A percentile compares a stretch with the other conserved stretches of the same genome.
phyloP scores from a whole-genome alignment of 768 basidiomycete genomes.

The Calvatia gigantea region DNA sequence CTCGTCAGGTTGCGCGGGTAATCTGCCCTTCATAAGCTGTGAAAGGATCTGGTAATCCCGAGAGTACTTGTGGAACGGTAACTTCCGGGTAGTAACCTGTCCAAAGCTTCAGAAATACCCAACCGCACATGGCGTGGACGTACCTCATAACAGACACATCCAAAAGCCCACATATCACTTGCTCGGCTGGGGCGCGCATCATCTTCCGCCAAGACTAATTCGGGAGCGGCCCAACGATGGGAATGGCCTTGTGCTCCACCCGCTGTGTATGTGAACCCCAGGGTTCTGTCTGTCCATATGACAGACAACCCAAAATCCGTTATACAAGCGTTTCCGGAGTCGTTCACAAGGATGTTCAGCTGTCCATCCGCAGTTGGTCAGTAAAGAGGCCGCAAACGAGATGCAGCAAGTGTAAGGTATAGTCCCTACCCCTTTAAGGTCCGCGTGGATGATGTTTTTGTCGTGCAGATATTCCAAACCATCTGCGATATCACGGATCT shows the following conservation, averaged over 20 bases:
- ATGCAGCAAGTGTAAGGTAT: neutral
- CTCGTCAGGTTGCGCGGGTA: neutral
- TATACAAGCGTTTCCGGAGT: conserved; percentile 14
- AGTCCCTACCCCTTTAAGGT: conserved; percentile 17
- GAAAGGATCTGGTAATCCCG: neutral
- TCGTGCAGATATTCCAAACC: conserved; percentile 18
- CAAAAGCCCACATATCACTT: neutral
- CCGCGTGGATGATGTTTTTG: conserved; percentile 16
- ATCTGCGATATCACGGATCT: conserved; percentile 13
- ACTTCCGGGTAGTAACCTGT: neutral
- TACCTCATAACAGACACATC: neutral
- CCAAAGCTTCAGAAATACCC: neutral
- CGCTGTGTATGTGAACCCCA: neutral
- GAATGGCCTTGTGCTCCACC: neutral
- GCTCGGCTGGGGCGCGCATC: neutral
- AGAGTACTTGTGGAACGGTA: neutral
- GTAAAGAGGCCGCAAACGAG: neutral
- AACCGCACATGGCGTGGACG: neutral
- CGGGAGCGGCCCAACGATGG: neutral
- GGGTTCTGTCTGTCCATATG: conserved; percentile 5
- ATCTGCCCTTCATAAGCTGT: neutral
- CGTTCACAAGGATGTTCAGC: conserved; percentile 18
- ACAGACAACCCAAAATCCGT: conserved; percentile 19
- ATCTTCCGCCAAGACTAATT: neutral
- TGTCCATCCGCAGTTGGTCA: neutral